Percentiles rank a stretch among this genome's conserved stretches.
These are phyloP conservation scores for Aureobasidium sp. DNA, from an alignment of 2,329 filamentous ascomycete genomes.

Conservation along the genomic window DNA sequence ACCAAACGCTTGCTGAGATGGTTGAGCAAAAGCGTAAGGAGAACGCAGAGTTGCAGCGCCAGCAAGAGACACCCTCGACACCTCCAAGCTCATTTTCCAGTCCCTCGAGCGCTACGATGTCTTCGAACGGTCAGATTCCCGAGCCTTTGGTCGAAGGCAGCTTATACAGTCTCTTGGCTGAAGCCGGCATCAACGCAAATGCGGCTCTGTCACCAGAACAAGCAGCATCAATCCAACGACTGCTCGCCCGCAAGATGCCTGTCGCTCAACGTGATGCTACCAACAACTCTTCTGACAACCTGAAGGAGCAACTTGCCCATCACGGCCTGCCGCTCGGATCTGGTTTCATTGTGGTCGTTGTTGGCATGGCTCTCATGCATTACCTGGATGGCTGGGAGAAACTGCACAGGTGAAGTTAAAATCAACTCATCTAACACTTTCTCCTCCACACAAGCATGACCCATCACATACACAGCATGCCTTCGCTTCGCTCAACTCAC, in stretches of 20 bases:
- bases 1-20: constrained; percentile 78
- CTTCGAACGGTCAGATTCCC: not conserved
- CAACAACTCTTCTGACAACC: not conserved
- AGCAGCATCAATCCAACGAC: not conserved
- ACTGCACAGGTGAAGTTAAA: constrained; percentile 10
- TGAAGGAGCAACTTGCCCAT: constrained; percentile 2
- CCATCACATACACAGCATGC: not conserved
- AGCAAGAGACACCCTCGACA: not conserved
- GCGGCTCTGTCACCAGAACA: constrained; percentile 3
- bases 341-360: constrained; percentile 3
- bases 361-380: constrained; percentile 9
- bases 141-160: not conserved
- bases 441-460: not conserved
- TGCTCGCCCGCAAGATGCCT: constrained; percentile 6
- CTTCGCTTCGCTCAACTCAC: not conserved
- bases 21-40: constrained; percentile 61
- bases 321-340: constrained; percentile 6
- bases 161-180: not conserved
- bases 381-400: constrained; percentile 10
- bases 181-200: constrained; percentile 3
- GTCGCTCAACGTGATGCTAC: not conserved
- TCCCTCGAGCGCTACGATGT: not conserved
- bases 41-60: constrained; percentile 1
- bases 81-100: not conserved
- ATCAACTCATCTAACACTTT: not conserved